phyloP scores from a whole-genome alignment of 208 protist genomes.

The Sergeia podlipaevii region DNA sequence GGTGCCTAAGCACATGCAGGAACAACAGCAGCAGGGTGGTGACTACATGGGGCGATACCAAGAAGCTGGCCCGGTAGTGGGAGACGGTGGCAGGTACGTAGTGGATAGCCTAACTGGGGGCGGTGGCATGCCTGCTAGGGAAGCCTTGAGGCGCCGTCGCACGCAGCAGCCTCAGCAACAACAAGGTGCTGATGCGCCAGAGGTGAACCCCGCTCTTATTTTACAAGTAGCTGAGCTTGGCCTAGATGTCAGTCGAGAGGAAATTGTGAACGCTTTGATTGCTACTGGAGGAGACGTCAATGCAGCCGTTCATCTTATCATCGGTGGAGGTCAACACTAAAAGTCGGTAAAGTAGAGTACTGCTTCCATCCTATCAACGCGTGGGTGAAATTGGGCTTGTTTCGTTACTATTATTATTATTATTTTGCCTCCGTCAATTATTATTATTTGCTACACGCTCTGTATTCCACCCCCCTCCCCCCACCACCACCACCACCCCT shows the following conservation, averaged over 20 bases:
- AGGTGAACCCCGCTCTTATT: neutral
- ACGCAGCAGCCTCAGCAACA: neutral
- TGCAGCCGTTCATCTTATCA: slow-evolving; percentile 47
- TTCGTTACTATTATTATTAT: slow-evolving; percentile 3
- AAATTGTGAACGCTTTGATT: slow-evolving; percentile 38
- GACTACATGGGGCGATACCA: neutral
- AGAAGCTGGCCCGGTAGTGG: neutral
- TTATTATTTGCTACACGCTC: no score
- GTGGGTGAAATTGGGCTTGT: no score
- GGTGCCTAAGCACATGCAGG: slow-evolving; percentile 12
- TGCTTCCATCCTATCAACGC: no score
- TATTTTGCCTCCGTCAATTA: neutral
- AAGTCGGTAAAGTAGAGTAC: no score
- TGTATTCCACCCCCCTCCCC: no score
- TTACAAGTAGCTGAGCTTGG: slow-evolving; percentile 33
- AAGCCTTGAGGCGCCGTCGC: slow-evolving; percentile 17
- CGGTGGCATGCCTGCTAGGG: neutral
- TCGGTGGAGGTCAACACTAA: no score
- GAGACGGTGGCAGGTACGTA: neutral
- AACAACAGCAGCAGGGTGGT: slow-evolving; percentile 1
- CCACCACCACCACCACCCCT: no score
- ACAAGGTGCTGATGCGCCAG: slow-evolving; percentile 3
- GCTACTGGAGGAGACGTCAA: slow-evolving; percentile 42
- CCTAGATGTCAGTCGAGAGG: slow-evolving; percentile 27
- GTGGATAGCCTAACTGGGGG: slow-evolving; percentile 5